These are phyloP conservation scores for Gastrolobium bilobum DNA, from an alignment of 306 rosid species.

Conservation along the genomic window DNA sequence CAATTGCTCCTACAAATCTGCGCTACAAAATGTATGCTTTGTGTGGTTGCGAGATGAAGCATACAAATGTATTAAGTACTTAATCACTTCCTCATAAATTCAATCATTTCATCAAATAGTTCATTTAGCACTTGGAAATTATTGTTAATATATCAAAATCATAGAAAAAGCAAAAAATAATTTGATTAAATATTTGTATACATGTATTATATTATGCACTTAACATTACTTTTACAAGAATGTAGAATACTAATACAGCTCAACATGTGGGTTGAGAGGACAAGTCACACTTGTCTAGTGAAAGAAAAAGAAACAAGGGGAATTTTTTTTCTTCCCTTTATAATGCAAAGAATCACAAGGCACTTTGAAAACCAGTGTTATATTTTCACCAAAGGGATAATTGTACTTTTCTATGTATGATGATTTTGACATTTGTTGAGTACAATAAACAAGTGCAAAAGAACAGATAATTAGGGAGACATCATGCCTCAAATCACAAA, in stretches of 20 bases:
- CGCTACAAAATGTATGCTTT: no score
- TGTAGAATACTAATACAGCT: conserved; percentile 23
- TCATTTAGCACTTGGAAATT: no score
- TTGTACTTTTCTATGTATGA: conserved; percentile 42
- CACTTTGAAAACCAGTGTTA: conserved; percentile 28
- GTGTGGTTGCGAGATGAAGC: no score
- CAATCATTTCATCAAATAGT: no score
- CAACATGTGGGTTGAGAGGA: conserved; percentile 31
- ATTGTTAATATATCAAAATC: no score
- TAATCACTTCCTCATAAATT: no score
- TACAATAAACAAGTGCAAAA: conserved; percentile 53
- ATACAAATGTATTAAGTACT: no score
- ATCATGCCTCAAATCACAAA: conserved; percentile 42
- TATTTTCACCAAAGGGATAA: conserved; percentile 42
- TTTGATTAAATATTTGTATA: no score
- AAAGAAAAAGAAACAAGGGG: conserved; percentile 22
- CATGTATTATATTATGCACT: no score
- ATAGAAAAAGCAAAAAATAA: no score
- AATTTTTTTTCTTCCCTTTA: conserved; percentile 34
- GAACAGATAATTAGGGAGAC: conserved; percentile 44
- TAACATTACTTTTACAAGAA: no score
- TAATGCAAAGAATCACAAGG: conserved; percentile 43
- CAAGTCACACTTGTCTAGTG: conserved; percentile 37
- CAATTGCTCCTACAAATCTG: no score
- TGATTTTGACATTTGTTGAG: conserved; percentile 46